These are phyloP conservation scores for Sclerotinia minor DNA, from an alignment of 2,329 filamentous ascomycete species.

Conservation along the genomic window DNA sequence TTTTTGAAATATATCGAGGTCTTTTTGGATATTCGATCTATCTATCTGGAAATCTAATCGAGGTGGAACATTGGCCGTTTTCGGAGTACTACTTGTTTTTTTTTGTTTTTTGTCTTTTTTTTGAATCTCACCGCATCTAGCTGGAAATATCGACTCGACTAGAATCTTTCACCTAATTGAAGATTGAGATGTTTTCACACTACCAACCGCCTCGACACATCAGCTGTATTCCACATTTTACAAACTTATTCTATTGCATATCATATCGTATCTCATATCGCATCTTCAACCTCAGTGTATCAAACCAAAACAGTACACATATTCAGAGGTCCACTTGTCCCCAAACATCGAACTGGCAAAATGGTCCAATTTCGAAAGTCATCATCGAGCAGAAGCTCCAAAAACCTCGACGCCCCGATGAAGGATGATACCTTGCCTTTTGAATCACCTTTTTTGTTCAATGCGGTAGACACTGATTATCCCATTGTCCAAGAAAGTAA, in stretches of 20 bases:
- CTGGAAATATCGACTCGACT: background rate
- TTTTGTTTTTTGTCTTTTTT: no score
- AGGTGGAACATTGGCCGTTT: background rate
- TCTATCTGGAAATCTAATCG: background rate
- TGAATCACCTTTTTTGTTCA: background rate
- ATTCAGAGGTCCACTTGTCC: background rate
- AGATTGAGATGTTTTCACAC: no score
- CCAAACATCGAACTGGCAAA: background rate
- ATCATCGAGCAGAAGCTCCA: background rate
- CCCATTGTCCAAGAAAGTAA: background rate
- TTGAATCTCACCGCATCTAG: background rate
- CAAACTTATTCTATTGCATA: background rate
- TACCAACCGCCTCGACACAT: no score
- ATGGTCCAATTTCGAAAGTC: background rate
- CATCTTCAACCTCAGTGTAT: background rate
- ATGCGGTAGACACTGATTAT: background rate
- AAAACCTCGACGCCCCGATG: background rate
- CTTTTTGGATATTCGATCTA: background rate
- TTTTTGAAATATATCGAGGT: background rate
- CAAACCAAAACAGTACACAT: background rate
- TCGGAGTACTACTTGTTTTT: background rate
- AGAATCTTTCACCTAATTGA: background rate
- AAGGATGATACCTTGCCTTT: background rate
- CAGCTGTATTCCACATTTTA: background rate
- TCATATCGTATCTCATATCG: background rate